Conservation (phyloP, 2,329 filamentous ascomycete genomes). For the Dactylellina haptotyla region DNA sequence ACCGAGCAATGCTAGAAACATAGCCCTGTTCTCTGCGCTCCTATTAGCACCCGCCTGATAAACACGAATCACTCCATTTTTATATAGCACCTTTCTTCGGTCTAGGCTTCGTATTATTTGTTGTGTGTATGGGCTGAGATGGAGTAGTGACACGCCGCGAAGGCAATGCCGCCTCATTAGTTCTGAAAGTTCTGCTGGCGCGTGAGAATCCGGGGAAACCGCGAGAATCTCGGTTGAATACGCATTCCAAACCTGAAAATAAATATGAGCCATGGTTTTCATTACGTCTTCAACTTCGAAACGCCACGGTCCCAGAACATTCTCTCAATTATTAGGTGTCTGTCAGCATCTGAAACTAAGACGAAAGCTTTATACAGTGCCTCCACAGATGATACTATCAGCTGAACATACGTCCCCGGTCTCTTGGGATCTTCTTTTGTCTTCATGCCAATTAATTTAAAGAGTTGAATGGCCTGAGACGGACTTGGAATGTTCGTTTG, state of each 20-base stretch:
- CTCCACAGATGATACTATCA: not conserved
- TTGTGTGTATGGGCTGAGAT: not conserved
- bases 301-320: not conserved
- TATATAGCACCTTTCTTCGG: not conserved
- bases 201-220: not conserved
- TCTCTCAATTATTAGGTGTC: not conserved
- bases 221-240: not conserved
- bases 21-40: not conserved
- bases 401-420: not conserved
- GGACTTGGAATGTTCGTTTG: not conserved
- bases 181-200: not conserved
- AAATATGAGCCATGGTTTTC: not conserved
- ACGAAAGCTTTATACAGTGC: not conserved
- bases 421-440: not conserved
- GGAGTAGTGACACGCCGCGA: conserved; percentile 1
- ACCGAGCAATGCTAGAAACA: not conserved
- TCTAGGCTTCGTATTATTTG: not conserved
- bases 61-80: not conserved
- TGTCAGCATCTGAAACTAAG: not conserved
- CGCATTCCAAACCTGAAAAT: not conserved
- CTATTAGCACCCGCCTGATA: not conserved
- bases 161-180: not conserved
- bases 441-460: not conserved
- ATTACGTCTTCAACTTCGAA: not conserved
- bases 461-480: not conserved